phyloP scores from a whole-genome alignment of 306 rosid species.

The Vigna trinervia region DNA sequence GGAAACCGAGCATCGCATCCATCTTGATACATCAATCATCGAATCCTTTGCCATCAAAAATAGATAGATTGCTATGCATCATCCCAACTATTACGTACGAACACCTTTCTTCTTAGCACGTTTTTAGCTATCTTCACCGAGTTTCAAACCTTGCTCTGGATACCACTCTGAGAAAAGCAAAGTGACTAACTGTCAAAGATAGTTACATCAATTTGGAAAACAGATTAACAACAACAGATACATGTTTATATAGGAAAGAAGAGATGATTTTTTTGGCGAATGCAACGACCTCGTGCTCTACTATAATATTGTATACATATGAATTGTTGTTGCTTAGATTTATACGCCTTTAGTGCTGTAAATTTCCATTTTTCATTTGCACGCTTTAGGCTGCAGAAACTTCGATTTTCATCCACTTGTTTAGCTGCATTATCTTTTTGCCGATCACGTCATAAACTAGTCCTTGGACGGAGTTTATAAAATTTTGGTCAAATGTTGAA shows the following conservation, averaged over 20 bases:
- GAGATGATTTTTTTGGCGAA: background rate
- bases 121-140: too few species aligned
- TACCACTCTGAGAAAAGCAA: too few species aligned
- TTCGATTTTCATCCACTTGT: conserved; percentile 34
- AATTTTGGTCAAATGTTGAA: conserved; percentile 42
- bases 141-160: too few species aligned
- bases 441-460: background rate
- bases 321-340: conserved; percentile 28
- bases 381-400: conserved; percentile 38
- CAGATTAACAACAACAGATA: background rate
- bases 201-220: too few species aligned
- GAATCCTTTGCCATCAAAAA: too few species aligned
- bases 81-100: too few species aligned
- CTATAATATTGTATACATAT: background rate
- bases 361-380: conserved; percentile 51
- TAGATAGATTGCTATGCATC: too few species aligned
- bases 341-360: conserved; percentile 37
- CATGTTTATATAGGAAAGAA: conserved; percentile 36
- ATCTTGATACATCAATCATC: too few species aligned
- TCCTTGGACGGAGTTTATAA: conserved; percentile 43
- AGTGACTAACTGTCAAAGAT: too few species aligned
- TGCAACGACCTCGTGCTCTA: conserved; percentile 12
- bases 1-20: too few species aligned
- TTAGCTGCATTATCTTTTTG: conserved; percentile 33
- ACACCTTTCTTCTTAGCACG: too few species aligned